Conservation (phyloP, 2,329 filamentous ascomycete genomes). For the Tolypocladium tropicale region DNA sequence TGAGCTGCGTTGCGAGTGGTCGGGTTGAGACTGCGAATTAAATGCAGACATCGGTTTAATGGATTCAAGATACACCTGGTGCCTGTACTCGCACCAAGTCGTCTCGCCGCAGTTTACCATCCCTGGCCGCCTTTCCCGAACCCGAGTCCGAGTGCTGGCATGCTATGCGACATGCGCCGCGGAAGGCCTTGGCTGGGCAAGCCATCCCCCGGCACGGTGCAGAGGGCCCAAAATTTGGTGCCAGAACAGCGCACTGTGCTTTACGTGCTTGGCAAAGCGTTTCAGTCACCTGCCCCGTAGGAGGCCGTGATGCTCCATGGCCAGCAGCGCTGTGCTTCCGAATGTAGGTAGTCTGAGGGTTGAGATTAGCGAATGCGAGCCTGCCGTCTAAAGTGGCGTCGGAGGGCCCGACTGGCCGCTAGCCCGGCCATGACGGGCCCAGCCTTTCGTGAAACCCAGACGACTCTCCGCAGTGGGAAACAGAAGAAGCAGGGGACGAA, state of each 20-base stretch:
- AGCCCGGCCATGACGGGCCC: not conserved
- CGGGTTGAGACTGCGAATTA: not conserved
- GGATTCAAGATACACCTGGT: too few species aligned
- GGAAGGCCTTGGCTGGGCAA: not conserved
- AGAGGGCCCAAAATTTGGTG: not conserved
- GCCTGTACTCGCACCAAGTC: too few species aligned
- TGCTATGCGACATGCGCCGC: not conserved
- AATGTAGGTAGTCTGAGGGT: not conserved
- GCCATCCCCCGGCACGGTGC: not conserved
- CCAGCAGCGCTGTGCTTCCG: not conserved
- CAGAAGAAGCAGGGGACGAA: not conserved
- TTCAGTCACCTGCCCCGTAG: not conserved
- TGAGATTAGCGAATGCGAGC: not conserved
- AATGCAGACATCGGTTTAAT: too few species aligned
- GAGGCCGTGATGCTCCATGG: not conserved
- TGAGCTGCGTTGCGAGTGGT: not conserved
- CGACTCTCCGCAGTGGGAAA: not conserved
- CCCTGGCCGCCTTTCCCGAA: not conserved
- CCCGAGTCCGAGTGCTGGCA: not conserved
- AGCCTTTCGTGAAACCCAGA: not conserved
- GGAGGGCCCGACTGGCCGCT: not conserved
- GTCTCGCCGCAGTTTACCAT: too few species aligned
- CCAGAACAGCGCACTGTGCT: not conserved
- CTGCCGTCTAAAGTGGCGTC: not conserved
- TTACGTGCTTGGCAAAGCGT: not conserved